Base-by-base conservation (phyloP, 2,329 filamentous ascomycete genomes). In the Stagonosporopsis chrysanthemi region DNA sequence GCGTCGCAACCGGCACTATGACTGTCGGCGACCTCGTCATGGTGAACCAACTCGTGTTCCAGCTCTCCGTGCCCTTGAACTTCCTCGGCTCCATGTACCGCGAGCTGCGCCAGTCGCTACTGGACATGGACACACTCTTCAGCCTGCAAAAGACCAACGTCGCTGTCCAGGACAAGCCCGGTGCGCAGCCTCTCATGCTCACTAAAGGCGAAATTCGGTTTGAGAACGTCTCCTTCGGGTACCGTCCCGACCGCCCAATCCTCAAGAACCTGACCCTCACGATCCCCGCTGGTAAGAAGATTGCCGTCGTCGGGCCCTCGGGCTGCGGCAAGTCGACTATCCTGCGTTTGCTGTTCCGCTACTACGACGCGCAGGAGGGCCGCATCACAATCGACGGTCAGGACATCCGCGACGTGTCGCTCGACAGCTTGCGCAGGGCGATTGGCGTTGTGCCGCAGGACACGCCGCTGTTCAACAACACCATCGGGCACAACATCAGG, bases 71-170 rank as follows among this genome's bases (percentile, higher is more conserved):
- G 4, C 95, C 95, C 0, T 84, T 99, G 58, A 99, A 99, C 82
- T 99, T 99, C 77, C 82, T 99, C 4, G 95, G 95, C n/a, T 96
- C 92, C 14, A 94, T 99, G 12, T 99, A 99, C 75, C 90, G 95
- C 67, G 95, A 99, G 79, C 84, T 99, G 51, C 86, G 95, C 53
- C 95, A 99, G 79, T 97, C 92, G 22, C 83, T 99, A 41, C 83
- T 99, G 31, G 96, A 99, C 75, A 99, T 99, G 95, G 95, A 98
- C 78, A 98, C 95, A 0, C 84, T 99, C 6, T 99, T 99, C 82
- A 97, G 91, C 75, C 83, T 99, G 29, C 95, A 99, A 77, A 98
- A 96, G 75, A 94, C 98, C 72, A 96, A 98, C 66, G 88, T 97
- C 12, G 87, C 85, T 35, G 90, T 99, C 72, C 88, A 86, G 67